Base-by-base conservation (phyloP, 116 monocot species). In the Cymodocea nodosa region DNA sequence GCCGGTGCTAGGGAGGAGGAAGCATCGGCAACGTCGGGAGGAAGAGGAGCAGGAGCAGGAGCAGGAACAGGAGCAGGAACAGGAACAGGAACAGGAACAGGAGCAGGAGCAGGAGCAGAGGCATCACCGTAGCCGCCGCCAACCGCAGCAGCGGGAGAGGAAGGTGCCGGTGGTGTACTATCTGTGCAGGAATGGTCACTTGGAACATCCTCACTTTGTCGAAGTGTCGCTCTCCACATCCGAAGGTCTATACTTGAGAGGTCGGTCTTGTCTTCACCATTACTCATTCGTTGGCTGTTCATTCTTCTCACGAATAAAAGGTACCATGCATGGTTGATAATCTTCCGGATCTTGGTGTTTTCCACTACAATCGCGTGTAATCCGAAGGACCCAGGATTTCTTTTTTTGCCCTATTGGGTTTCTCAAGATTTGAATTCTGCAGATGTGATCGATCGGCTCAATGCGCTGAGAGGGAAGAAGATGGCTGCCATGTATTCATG, bases 171-270 rank as follows among this genome's bases (percentile, higher is more conserved):
- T 95, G 37, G 85, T 95, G 37, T 95, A 95, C 34, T 95, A 95
- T 58, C 78, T 95, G 57, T 83, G 74, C 52, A 69, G 81, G 63
- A 95, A 87, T 54, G 78, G 82, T 15, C 95, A 87, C n/a, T 83
- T 95, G 12, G 95, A 95, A 69, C 95, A 95, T 70, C 95, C 95
- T 1, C 95, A 95, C 61, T 85, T 95, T 74, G 85, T 95, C 37
- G 90, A 95, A 60, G 87, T 95, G 15, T 79, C 90, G 15, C 35
- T 87, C 50, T 82, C 87, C 9, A 75, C 85, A 24, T 66, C 74
- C 1, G 81, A 85, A 2, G 83, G 84, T n/a, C 77, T 85, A 40
- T 74, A 79, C 64, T 74, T 95, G 30, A 80, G 77, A 83, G 94
- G 94, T 94, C 34, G 4, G 60, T 16, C 35, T 9, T 8, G 44